Percentiles rank a stretch among this genome's conserved stretches.
phyloP scores from a whole-genome alignment of 2,329 filamentous ascomycete species.

The Diplodia scrobiculata region DNA sequence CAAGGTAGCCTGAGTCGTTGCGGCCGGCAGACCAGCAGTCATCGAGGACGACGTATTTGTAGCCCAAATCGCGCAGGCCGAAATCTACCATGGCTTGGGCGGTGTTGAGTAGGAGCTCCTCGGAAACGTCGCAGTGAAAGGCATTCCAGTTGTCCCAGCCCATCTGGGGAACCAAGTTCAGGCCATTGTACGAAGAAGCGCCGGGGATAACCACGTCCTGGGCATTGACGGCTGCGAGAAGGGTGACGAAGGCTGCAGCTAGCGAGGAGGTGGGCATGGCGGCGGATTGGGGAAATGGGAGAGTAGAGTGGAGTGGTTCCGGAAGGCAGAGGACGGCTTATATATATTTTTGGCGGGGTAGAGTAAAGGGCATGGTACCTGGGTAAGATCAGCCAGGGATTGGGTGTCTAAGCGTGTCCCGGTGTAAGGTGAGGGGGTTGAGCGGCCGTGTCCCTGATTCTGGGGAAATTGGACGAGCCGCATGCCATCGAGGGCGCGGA shows the following conservation, averaged over 20 bases:
- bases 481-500: constrained; percentile 12
- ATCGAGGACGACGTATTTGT: constrained; percentile 57
- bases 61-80: constrained; percentile 54
- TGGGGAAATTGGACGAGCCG: constrained; percentile 10
- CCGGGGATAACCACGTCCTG: constrained; percentile 33
- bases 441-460: background rate
- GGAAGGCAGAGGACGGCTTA: background rate
- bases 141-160: constrained; percentile 44
- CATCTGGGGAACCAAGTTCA: constrained; percentile 45
- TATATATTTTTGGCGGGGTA: background rate
- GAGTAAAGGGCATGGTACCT: background rate
- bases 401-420: background rate
- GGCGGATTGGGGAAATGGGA: background rate
- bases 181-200: constrained; percentile 41
- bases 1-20: constrained; percentile 48
- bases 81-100: constrained; percentile 50
- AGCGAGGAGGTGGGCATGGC: background rate
- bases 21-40: constrained; percentile 57
- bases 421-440: background rate
- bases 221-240: constrained; percentile 1
- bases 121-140: constrained; percentile 52
- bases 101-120: constrained; percentile 51
- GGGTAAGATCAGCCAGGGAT: background rate
- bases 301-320: background rate
- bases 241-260: constrained; percentile 13